Percentiles rank a stretch among this genome's conserved stretches.
These are phyloP conservation scores for Polytrichum formosum DNA, from an alignment of 225 moss, liverwort and hornwort genomes.

Conservation along the genomic window DNA sequence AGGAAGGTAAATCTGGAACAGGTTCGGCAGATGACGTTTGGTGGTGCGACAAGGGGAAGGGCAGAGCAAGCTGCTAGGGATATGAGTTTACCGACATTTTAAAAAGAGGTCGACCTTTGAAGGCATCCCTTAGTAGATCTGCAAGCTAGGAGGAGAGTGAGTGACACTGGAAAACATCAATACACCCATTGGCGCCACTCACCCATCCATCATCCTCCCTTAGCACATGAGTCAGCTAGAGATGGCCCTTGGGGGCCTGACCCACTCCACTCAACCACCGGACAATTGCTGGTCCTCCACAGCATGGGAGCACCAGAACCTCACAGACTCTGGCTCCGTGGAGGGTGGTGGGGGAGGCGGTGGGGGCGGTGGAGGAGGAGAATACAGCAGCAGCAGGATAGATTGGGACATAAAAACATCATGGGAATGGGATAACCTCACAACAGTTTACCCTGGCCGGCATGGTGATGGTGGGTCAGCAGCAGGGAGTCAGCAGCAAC, in stretches of 20 bases:
- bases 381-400: slow-evolving; percentile 47
- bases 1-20: slow-evolving; percentile 3
- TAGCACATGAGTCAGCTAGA: slow-evolving; percentile 35
- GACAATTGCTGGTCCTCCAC: slow-evolving; percentile 53
- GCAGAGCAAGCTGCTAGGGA: slow-evolving; percentile 43
- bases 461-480: slow-evolving; percentile 35
- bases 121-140: too few species aligned
- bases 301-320: slow-evolving; percentile 41
- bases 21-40: slow-evolving; percentile 14
- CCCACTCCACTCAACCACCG: slow-evolving; percentile 29
- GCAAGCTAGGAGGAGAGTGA: too few species aligned
- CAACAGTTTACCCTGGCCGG: slow-evolving; percentile 54
- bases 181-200: too few species aligned
- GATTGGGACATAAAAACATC: slow-evolving; percentile 81
- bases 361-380: slow-evolving; percentile 42
- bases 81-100: slow-evolving; percentile 62
- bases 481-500: not conserved
- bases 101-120: slow-evolving; percentile 27
- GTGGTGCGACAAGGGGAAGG: slow-evolving; percentile 30
- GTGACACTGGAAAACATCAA: too few species aligned
- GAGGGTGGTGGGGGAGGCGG: slow-evolving; percentile 38
- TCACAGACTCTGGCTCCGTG: slow-evolving; percentile 43
- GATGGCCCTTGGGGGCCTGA: slow-evolving; percentile 44
- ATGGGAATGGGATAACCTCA: slow-evolving; percentile 83
- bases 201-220: not conserved